These are phyloP conservation scores for Castanea crenata DNA, from an alignment of 306 rosid species.

Conservation along the genomic window DNA sequence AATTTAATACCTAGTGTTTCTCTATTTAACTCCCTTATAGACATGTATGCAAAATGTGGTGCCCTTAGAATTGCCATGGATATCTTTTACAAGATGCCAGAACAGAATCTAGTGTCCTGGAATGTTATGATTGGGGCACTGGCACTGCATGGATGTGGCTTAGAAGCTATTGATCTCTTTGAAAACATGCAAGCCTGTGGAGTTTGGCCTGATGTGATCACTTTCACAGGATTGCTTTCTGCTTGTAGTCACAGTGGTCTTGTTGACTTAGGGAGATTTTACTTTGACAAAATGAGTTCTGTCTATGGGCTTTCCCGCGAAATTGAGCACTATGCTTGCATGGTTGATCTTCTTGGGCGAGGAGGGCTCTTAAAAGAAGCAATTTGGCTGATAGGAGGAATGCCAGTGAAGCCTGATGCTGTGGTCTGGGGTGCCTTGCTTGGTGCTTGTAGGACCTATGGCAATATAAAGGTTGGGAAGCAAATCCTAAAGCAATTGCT, in stretches of 20 bases:
- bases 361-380: constrained; percentile 64
- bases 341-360: constrained; percentile 77
- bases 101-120: constrained; percentile 69
- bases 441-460: constrained; percentile 68
- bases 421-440: constrained; percentile 80
- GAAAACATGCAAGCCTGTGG: constrained; percentile 48
- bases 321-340: constrained; percentile 72
- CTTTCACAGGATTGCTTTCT: constrained; percentile 70
- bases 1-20: constrained; percentile 32
- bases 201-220: constrained; percentile 61
- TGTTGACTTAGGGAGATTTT: constrained; percentile 48
- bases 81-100: constrained; percentile 41
- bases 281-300: constrained; percentile 53
- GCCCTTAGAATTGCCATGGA: constrained; percentile 49
- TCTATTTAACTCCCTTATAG: constrained; percentile 52
- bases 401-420: constrained; percentile 69
- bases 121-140: constrained; percentile 57
- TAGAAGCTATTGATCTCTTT: constrained; percentile 50
- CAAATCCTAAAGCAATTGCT: constrained; percentile 64
- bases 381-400: constrained; percentile 40
- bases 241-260: constrained; percentile 76
- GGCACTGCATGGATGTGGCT: constrained; percentile 69
- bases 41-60: constrained; percentile 77
- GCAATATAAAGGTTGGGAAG: constrained; percentile 53
- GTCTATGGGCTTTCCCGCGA: constrained; percentile 42